phyloP scores from a whole-genome alignment of 2,329 filamentous ascomycete genomes.

The Niveomyces coronatus region DNA sequence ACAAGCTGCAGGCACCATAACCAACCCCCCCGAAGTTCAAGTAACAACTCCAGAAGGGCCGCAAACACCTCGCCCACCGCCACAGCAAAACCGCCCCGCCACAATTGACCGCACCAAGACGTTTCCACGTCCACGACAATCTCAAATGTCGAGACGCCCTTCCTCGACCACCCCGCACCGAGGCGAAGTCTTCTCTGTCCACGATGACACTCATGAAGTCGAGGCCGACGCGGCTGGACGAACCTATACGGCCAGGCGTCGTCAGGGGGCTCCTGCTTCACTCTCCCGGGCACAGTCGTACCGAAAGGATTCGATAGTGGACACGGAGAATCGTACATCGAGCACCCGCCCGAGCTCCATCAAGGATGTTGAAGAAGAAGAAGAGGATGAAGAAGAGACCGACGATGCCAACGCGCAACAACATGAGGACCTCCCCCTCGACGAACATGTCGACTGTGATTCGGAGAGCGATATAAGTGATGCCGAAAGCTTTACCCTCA shows the following conservation, averaged over 20 bases:
- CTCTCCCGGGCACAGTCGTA: constrained; percentile 34
- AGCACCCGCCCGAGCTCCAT: constrained; percentile 9
- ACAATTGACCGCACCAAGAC: constrained; percentile 38
- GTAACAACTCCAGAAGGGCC: not conserved
- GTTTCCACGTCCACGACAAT: constrained; percentile 53
- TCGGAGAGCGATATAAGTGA: constrained; percentile 73
- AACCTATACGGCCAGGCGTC: constrained; percentile 23
- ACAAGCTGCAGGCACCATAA: constrained; percentile 22
- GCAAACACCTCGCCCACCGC: constrained; percentile 7
- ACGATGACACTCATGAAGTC: constrained; percentile 77
- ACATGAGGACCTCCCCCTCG: constrained; percentile 32
- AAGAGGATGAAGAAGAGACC: constrained; percentile 22
- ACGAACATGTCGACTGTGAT: constrained; percentile 46
- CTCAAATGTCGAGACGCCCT: constrained; percentile 58
- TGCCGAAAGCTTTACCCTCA: constrained; percentile 93
- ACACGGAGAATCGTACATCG: constrained; percentile 18
- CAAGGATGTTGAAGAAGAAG: constrained; percentile 17
- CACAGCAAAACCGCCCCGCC: constrained; percentile 27
- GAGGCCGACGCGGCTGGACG: constrained; percentile 52
- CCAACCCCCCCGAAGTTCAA: constrained; percentile 3
- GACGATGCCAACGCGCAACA: constrained; percentile 23
- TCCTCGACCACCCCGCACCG: constrained; percentile 73
- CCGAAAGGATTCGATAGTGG: constrained; percentile 10
- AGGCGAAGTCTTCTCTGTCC: constrained; percentile 80
- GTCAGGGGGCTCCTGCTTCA: constrained; percentile 21